Percentiles rank a stretch among this genome's conserved stretches.
Conservation (phyloP, 306 rosid species). For the Lathyrus tuberosus region DNA sequence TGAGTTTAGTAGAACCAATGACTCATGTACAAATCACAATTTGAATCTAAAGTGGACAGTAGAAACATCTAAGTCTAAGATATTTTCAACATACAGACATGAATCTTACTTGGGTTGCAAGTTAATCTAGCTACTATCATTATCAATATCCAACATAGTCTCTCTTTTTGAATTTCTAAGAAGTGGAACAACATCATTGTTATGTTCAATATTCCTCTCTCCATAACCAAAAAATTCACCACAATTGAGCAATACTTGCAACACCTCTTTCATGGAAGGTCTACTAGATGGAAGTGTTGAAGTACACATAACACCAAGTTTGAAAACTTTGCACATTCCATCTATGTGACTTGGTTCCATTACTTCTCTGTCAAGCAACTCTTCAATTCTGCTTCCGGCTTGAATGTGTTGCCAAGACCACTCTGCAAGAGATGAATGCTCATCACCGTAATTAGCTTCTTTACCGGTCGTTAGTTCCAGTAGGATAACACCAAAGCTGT, state of each 20-base stretch:
- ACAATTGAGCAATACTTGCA: conserved; percentile 49
- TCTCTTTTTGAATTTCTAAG: conserved; percentile 55
- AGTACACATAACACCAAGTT: conserved; percentile 70
- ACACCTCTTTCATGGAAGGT: conserved; percentile 77
- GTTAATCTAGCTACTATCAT: conserved; percentile 26
- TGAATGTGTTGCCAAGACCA: conserved; percentile 64
- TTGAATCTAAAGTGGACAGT: no score
- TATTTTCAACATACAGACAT: neutral
- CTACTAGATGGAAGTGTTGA: conserved; percentile 47
- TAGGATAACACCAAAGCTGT: conserved; percentile 76
- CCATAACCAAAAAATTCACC: conserved; percentile 3
- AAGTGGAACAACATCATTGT: conserved; percentile 52
- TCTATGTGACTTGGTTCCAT: conserved; percentile 51
- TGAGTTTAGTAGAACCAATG: no score
- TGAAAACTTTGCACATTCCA: conserved; percentile 63
- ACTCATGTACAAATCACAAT: no score
- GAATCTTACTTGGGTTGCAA: neutral
- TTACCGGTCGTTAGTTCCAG: conserved; percentile 72
- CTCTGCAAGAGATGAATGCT: conserved; percentile 64
- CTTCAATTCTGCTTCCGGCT: conserved; percentile 45
- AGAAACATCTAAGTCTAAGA: no score
- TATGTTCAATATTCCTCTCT: conserved; percentile 38
- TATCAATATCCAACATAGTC: conserved; percentile 38
- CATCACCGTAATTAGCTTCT: conserved; percentile 65
- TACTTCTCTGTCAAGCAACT: conserved; percentile 60